phyloP scores from a whole-genome alignment of 768 basidiomycete species.

The Podaxis sp. region DNA sequence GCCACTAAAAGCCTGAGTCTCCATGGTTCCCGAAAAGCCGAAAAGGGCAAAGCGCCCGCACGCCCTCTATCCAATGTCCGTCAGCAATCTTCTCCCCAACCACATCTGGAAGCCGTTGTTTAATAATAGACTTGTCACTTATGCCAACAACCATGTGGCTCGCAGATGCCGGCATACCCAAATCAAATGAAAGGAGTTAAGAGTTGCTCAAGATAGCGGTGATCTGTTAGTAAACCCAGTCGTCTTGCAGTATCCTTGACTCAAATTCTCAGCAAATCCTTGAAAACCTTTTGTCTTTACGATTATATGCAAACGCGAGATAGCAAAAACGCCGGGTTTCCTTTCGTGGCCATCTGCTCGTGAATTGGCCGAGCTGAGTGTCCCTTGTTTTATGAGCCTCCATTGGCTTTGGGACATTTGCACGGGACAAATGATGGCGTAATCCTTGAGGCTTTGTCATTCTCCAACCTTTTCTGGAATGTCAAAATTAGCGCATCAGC shows the following conservation, averaged over 20 bases:
- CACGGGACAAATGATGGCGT: background rate
- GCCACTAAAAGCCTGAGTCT: background rate
- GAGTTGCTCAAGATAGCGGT: slow-evolving; percentile 4
- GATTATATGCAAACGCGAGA: background rate
- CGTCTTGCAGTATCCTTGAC: background rate
- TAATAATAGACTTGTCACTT: slow-evolving; percentile 14
- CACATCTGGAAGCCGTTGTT: background rate
- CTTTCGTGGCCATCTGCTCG: background rate
- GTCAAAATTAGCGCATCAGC: background rate
- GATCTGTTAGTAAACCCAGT: background rate
- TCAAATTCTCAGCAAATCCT: background rate
- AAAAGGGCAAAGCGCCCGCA: background rate
- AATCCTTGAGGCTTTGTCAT: background rate
- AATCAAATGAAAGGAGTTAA: slow-evolving; percentile 12
- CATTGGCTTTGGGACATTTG: background rate
- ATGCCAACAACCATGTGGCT: slow-evolving; percentile 14
- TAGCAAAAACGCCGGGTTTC: background rate
- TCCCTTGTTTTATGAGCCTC: background rate
- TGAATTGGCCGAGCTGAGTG: background rate
- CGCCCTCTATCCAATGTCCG: background rate
- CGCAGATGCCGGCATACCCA: slow-evolving; percentile 2
- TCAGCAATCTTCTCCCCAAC: background rate
- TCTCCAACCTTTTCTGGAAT: background rate
- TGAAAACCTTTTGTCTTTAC: background rate
- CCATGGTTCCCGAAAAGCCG: background rate